Evolutionary conservation across 1,139 yeast species (phyloP).

Genomic region (Candida tetrigidarum): DNA sequence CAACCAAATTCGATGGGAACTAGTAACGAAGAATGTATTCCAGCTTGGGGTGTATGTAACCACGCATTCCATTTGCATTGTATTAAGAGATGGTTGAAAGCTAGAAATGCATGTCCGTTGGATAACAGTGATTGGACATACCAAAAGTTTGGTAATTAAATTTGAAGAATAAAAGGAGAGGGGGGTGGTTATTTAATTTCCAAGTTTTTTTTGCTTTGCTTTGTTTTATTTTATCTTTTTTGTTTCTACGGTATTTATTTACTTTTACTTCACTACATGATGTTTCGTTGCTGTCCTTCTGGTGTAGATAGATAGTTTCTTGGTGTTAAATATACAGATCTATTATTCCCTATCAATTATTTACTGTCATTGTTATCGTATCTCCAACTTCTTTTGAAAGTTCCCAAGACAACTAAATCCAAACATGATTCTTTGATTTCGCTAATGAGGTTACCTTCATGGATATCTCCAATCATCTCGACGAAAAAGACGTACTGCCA

Average conservation of each 20-base stretch:
- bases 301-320: background rate
- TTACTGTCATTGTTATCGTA: conserved; percentile 16
- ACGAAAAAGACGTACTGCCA: conserved; percentile 90
- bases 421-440: conserved; percentile 28
- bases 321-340: conserved; percentile 3
- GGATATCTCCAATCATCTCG: conserved; percentile 52
- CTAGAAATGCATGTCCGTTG: conserved; percentile 97
- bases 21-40: conserved; percentile 80
- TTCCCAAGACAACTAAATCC: conserved; percentile 42
- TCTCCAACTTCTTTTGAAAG: conserved; percentile 37
- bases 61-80: conserved; percentile 97
- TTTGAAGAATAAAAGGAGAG: conserved; percentile 11
- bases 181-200: background rate
- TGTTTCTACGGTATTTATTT: conserved; percentile 2
- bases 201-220: background rate
- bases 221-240: background rate
- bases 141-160: conserved; percentile 69
- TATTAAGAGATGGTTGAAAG: conserved; percentile 93
- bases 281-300: too few relatives aligned
- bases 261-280: background rate
- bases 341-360: background rate
- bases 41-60: conserved; percentile 98
- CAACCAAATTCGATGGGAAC: conserved; percentile 78
- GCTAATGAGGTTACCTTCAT: conserved; percentile 24
- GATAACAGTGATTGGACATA: conserved; percentile 95